Evolutionary conservation across 164 flowering plant species (phyloP), one percentile per base, ranked within the genome.

Genomic region (Macadamia integrifolia): DNA sequence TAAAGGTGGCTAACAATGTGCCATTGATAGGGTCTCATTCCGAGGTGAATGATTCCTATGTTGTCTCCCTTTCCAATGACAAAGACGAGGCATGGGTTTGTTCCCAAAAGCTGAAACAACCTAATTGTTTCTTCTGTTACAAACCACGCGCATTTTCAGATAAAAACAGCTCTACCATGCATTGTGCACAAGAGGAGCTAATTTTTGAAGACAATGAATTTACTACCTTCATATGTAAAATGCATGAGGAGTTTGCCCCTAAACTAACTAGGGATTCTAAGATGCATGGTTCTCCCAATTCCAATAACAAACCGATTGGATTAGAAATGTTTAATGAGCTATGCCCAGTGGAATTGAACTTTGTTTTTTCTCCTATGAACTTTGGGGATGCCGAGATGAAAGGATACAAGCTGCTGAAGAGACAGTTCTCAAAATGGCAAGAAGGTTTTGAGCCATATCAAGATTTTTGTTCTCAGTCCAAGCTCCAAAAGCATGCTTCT

Each of bases 11-110:
- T 17, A 52, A 72, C 44, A 80, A 78, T 61, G 60, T 78, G 69
- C 74, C 72, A 18, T 67, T 66, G 13, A 52, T 72, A 17, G 75
- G 56, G 42, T 74, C 73, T 46, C 44, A 17, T 6, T 10, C 56
- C 62, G 75, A 75, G 53, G 35, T 56, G 18, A 61, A 69, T 10
- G 68, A 66, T 43, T 71, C 76, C 6, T 46, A 59, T 71, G 68
- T 68, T 62, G 80, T 87, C 55, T 82, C 90, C 43, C 89, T 91
- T 65, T 81, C 72, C 14, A 78, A 84, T 75, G 96, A 87, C 53
- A 62, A 66, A 35, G 87, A 82, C 1, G 83, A 81, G n/a, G 42
- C 64, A 28, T 78, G 78, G 75, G 44, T 1, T 71, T 72, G 57
- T 56, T 76, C 81, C 32, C 69, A 79, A 59, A 77, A 73, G 53